Evolutionary conservation across 2,329 filamentous ascomycete species (phyloP).

Genomic region (Aphanocladium album): DNA sequence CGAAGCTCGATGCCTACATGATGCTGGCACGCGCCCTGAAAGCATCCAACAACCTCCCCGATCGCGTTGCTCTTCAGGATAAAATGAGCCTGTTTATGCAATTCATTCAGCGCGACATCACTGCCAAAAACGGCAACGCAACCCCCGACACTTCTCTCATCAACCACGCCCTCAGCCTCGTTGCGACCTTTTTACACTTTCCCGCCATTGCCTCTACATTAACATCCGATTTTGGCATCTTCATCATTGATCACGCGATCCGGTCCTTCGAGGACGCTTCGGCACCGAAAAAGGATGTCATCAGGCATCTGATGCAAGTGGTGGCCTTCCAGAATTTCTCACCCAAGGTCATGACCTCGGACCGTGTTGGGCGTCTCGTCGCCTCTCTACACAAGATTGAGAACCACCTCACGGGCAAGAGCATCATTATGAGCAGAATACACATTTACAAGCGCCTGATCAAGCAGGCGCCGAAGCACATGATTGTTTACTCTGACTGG

Average conservation of each 20-base stretch:
- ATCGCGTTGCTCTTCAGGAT: slow-evolving; percentile 63
- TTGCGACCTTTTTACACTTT: slow-evolving; percentile 72
- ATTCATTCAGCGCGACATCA: slow-evolving; percentile 79
- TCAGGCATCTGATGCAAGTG: slow-evolving; percentile 74
- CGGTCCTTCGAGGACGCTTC: slow-evolving; percentile 63
- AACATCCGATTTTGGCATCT: slow-evolving; percentile 71
- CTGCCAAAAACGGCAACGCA: slow-evolving; percentile 52
- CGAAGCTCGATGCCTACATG: slow-evolving; percentile 79
- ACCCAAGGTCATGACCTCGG: slow-evolving; percentile 64
- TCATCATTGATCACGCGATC: slow-evolving; percentile 77
- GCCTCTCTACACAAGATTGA: slow-evolving; percentile 67
- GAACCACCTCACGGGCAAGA: slow-evolving; percentile 70
- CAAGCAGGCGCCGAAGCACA: slow-evolving; percentile 62
- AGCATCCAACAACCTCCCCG: slow-evolving; percentile 76
- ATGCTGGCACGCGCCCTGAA: slow-evolving; percentile 72
- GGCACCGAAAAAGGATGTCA: slow-evolving; percentile 65
- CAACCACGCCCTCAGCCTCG: slow-evolving; percentile 71
- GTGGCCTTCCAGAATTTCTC: slow-evolving; percentile 77
- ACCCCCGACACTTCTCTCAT: slow-evolving; percentile 63
- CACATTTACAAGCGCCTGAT: slow-evolving; percentile 74
- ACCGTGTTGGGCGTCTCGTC: slow-evolving; percentile 67
- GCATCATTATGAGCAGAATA: slow-evolving; percentile 71
- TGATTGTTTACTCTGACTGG: slow-evolving; percentile 73
- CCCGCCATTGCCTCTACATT: slow-evolving; percentile 65
- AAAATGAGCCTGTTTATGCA: slow-evolving; percentile 75